Evolutionary conservation across 2,329 filamentous ascomycete species (phyloP).

Genomic region (Hortaea werneckii): DNA sequence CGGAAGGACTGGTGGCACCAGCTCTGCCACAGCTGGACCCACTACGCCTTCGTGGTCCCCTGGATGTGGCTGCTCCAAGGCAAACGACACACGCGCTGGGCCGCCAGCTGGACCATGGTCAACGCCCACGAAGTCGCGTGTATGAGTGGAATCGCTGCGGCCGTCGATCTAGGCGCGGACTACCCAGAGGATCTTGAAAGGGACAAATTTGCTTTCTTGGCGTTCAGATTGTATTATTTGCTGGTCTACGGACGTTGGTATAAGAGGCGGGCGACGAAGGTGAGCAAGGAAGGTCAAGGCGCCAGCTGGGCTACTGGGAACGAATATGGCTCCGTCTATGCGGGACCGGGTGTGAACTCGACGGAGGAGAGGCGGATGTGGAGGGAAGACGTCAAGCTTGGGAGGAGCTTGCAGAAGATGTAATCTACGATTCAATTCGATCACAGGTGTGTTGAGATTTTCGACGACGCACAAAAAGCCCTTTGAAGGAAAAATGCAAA

Average conservation of each 20-base stretch:
- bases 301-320: conserved; percentile 46
- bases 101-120: conserved; percentile 59
- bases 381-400: conserved; percentile 36
- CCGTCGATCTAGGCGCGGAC: conserved; percentile 55
- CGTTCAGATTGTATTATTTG: conserved; percentile 53
- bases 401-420: conserved; percentile 18
- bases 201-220: conserved; percentile 51
- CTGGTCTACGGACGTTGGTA: conserved; percentile 55
- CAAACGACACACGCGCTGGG: conserved; percentile 51
- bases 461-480: too few species aligned
- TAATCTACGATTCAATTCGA: background rate
- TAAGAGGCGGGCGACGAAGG: conserved; percentile 28
- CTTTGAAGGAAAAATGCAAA: too few species aligned
- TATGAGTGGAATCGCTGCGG: conserved; percentile 60
- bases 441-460: too few species aligned
- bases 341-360: conserved; percentile 46
- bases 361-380: conserved; percentile 45
- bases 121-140: conserved; percentile 62
- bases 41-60: conserved; percentile 56
- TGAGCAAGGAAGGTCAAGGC: conserved; percentile 37
- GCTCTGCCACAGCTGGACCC: conserved; percentile 53
- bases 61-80: conserved; percentile 65
- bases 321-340: conserved; percentile 49
- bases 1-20: conserved; percentile 59
- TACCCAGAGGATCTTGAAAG: conserved; percentile 54